Base-by-base conservation (phyloP, 2,329 filamentous ascomycete genomes). In the Colletotrichum sp. region DNA sequence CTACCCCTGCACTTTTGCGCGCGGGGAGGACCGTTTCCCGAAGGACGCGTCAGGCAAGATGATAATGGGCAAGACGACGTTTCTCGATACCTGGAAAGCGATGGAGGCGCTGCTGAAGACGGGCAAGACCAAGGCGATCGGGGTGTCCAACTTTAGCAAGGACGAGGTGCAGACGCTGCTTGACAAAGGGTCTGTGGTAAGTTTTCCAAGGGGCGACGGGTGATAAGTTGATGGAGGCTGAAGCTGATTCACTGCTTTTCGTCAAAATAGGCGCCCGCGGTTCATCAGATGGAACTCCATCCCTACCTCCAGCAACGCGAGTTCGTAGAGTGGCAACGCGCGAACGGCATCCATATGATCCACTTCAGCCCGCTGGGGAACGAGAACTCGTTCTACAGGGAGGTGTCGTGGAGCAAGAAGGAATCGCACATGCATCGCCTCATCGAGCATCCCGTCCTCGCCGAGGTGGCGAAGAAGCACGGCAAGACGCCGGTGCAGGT, bases 271-370 rank as follows among this genome's bases (percentile, higher is more conserved):
- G 21, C 57, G 16, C 79, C 79, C 60, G 79, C 79, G 21, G 68
- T 79, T 83, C 67, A 93, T 85, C 91, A 93, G 82, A 86, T 91
- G 79, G 92, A 93, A 81, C 87, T 92, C n/a, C 43, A 52, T 24
- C 43, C 43, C 12, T 52, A 52, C 43, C 43, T 88, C 24, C 86
- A 81, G 32, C 80, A 81, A 39, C 77, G 78, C 13, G 63, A 72
- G 0, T 79, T 80, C 24, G 78, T 78, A 4, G 75, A 80, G 24
- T 81, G 74, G 39, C 79, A 83, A 9, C 63, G 70, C 36, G 73
- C 78, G 13, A 71, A 82, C 12, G 78, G 80, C 15, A 84, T 85
- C 28, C 80, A 82, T 32, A 78, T 83, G 3, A 76, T 82, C 1
- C 81, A 82, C 4, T 84, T 83, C 74, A 83, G 81, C 18, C 83